Percentiles rank a stretch among this genome's conserved stretches.
Evolutionary conservation across 1,139 yeast genomes (phyloP).

Genomic region (Yamadazyma atlantica): DNA sequence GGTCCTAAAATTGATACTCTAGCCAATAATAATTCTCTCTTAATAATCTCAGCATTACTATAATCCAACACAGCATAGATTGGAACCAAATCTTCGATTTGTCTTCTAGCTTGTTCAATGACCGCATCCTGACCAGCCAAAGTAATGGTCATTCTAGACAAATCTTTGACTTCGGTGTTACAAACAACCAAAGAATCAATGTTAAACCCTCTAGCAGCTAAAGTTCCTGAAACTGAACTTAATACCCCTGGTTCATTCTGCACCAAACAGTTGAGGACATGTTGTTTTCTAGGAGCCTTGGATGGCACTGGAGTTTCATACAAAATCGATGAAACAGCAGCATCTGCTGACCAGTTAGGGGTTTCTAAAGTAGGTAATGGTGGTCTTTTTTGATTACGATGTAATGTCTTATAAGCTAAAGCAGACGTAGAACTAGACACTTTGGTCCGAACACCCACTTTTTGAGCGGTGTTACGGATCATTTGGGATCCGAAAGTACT

Average conservation of each 20-base stretch:
- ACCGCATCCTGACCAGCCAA: conserved; percentile 94
- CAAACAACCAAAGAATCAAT: conserved; percentile 96
- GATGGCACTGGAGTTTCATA: conserved; percentile 89
- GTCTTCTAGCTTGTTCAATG: conserved; percentile 98
- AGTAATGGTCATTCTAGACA: conserved; percentile 95
- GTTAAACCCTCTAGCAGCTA: conserved; percentile 97
- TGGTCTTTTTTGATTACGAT: conserved; percentile 83
- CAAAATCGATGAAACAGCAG: conserved; percentile 91
- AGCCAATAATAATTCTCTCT: conserved; percentile 86
- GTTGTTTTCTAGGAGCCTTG: conserved; percentile 69
- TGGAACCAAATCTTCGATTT: conserved; percentile 95
- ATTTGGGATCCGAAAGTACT: conserved; percentile 6
- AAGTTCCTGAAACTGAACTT: conserved; percentile 88
- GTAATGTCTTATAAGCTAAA: conserved; percentile 88
- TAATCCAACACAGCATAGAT: conserved; percentile 97
- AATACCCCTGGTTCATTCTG: conserved; percentile 99
- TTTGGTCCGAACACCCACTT: conserved; percentile 12
- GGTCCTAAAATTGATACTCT: conserved; percentile 93
- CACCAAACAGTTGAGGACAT: conserved; percentile 92
- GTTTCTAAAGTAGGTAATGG: conserved; percentile 93
- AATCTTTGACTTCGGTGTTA: conserved; percentile 92
- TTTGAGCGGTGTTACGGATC: background rate
- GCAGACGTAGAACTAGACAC: conserved; percentile 80
- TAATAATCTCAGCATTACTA: conserved; percentile 84
- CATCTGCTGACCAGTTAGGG: conserved; percentile 92